A percentile compares a stretch with the other conserved stretches of the same genome.
These are phyloP conservation scores for Thelephora aurantiotincta DNA, from an alignment of 768 basidiomycete species.

Conservation along the genomic window DNA sequence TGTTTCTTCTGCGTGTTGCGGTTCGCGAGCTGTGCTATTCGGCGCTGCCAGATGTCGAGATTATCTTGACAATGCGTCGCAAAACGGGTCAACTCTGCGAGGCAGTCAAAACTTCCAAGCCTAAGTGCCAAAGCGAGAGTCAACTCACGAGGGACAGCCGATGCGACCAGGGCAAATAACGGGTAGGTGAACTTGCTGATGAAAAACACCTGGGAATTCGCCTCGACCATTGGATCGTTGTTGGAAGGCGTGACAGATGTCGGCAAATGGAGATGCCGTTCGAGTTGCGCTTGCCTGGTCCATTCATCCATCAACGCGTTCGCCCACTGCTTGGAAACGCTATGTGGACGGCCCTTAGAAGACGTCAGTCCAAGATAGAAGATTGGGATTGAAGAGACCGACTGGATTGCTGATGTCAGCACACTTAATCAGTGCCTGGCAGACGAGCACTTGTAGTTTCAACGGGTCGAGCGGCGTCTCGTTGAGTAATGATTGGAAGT, in stretches of 20 bases:
- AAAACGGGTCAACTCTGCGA: constrained; percentile 52
- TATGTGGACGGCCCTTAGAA: constrained; percentile 73
- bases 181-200: constrained; percentile 74
- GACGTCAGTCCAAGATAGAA: background rate
- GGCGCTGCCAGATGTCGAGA: constrained; percentile 51
- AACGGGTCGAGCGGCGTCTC: constrained; percentile 22
- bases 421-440: constrained; percentile 90
- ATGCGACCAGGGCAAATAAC: constrained; percentile 60
- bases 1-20: constrained; percentile 3
- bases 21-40: constrained; percentile 23
- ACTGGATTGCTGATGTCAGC: constrained; percentile 99
- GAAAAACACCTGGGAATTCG: constrained; percentile 81
- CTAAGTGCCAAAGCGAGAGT: constrained; percentile 1
- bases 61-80: constrained; percentile 57
- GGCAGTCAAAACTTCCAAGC: background rate
- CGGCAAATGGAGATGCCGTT: constrained; percentile 63
- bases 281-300: constrained; percentile 79
- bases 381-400: constrained; percentile 20
- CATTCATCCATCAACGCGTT: constrained; percentile 81
- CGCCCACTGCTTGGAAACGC: constrained; percentile 91
- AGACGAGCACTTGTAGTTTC: constrained; percentile 53
- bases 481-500: constrained; percentile 40
- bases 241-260: constrained; percentile 34
- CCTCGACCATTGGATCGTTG: constrained; percentile 42
- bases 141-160: constrained; percentile 58